Base-by-base conservation (phyloP, 2,329 filamentous ascomycete genomes). In the Fusarium sterilihyphosum region DNA sequence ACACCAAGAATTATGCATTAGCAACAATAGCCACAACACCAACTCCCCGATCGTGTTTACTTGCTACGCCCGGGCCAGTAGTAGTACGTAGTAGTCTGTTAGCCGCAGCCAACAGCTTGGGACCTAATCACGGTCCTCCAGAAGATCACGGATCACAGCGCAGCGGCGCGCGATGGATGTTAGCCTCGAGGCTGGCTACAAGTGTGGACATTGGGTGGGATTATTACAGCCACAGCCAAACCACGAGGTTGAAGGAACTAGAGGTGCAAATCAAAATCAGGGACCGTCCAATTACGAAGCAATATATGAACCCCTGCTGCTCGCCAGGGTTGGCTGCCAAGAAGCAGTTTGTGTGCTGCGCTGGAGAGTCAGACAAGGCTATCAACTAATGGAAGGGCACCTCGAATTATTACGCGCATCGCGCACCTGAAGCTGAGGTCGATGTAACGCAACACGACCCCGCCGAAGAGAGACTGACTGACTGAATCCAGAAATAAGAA, bases 371-470 rank as follows among this genome's bases (percentile, higher is more conserved):
- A 41, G 63, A 66, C 59, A 64, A 56, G 59, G 63, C 59, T 53
- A 46, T 41, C 58, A 64, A 46, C 47, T 54, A 56, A 66, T 40
- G 41, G 49, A 61, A 31, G 44, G 22, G 38, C 46, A 67, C 35
- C 18, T 35, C 43, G 37, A 53, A 44, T 49, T 70, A 70, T 70
- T 71, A 65, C 66, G 54, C 56, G 65, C 56, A 66, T 58, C 59
- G 69, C 65, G 74, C 70, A 78, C 76, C 77, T 78, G 77, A 78
- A 78, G 77, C 77, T 78, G 77, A 78, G 58, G 77, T 78, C 41
- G 73, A 77, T 78, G 77, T 73, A 78, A 78, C 77, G 62, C 70
- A 65, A 75, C 65, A 71, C 22, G 61, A 70, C 68, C 72, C 76
- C 74, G 74, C 66, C 60, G 29, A 69, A 70, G 56, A 61, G 61